A percentile compares a stretch with the other conserved stretches of the same genome.
These are phyloP conservation scores for Teratosphaeria zuluensis DNA, from an alignment of 2,329 filamentous ascomycete species.

Conservation along the genomic window DNA sequence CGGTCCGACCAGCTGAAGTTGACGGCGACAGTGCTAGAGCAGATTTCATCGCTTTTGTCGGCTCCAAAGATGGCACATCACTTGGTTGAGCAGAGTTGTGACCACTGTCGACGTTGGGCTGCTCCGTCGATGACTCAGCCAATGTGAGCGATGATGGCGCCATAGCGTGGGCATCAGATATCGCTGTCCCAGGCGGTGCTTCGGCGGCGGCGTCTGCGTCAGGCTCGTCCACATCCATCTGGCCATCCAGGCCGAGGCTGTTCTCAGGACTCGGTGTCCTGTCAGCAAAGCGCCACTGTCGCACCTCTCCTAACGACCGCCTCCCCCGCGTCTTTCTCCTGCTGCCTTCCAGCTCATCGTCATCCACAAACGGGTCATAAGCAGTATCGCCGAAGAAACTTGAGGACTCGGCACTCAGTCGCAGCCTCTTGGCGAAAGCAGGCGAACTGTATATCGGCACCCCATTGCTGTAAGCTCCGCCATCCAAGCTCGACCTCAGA, in stretches of 20 bases:
- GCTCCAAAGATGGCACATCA: neutral
- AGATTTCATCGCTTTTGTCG: conserved; percentile 11
- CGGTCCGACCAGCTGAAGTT: conserved; percentile 14
- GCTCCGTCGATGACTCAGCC: neutral
- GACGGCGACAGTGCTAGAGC: conserved; percentile 26
- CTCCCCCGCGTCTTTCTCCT: conserved; percentile 58
- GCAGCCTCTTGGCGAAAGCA: conserved; percentile 64
- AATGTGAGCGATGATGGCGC: neutral
- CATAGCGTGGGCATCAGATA: neutral
- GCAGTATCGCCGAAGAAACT: conserved; percentile 47
- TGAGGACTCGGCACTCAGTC: conserved; percentile 56
- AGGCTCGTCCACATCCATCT: neutral
- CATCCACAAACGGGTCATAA: conserved; percentile 57
- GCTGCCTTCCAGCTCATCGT: conserved; percentile 47
- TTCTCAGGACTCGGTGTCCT: conserved; percentile 61
- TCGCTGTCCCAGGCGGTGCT: neutral
- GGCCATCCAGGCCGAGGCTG: neutral
- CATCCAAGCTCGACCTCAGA: conserved; percentile 9
- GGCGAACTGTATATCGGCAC: conserved; percentile 50
- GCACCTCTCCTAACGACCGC: conserved; percentile 58
- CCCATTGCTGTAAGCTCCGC: conserved; percentile 4
- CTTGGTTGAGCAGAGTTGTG: neutral
- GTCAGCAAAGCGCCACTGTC: conserved; percentile 65
- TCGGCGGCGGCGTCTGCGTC: neutral
- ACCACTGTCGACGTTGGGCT: neutral